Evolutionary conservation across 768 basidiomycete species (phyloP), one percentile per base, ranked within the genome.

Genomic region (Omphalotus guepiniiformis): DNA sequence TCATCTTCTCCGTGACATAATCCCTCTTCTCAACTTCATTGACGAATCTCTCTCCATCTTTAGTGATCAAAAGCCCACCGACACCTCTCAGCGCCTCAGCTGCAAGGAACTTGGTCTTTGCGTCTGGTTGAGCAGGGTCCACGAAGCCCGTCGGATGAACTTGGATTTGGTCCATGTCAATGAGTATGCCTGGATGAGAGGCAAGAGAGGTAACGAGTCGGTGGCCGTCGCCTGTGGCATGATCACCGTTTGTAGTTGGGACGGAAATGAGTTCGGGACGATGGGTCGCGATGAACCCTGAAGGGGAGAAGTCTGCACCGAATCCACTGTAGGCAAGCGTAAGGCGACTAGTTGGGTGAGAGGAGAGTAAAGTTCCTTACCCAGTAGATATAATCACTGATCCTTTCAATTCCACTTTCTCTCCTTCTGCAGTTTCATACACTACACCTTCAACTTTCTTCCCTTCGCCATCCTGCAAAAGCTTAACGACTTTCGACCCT

Each of bases 81-180:
- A 82, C 84, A 49, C 87, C 88, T 58, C 87, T 78, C n/a, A 89
- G 75, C 29, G 87, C 88, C 67, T 88, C 86, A 3, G 86, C 86
- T 32, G 87, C 86, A 47, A 88, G 72, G 75, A 88, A 88, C 66
- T 87, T 87, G 54, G 85, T 83, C 63, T 80, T 80, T 13, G 82
- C 78, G 2, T 68, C 58, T 4, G 83, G 81, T 36, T 87, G 81
- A 26, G 80, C 82, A 50, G 86, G 87, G 69, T 90, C 88, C 32
- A 89, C 82, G 28, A 90, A 78, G 61, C 87, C 88, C 5, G 85
- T 87, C 6, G 82, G 83, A 58, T 84, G 61, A 11, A 63, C 61
- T 49, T 63, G 61, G 3, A 63, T 50, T 25, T 57, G 58, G 18
- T 53, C 49, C 53, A 61, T 58, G 42, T 63, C 61, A 35, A 52